Evolutionary conservation across 2,329 filamentous ascomycete genomes (phyloP), one percentile per base, ranked within the genome.

Genomic region (Grosmannia huntii): DNA sequence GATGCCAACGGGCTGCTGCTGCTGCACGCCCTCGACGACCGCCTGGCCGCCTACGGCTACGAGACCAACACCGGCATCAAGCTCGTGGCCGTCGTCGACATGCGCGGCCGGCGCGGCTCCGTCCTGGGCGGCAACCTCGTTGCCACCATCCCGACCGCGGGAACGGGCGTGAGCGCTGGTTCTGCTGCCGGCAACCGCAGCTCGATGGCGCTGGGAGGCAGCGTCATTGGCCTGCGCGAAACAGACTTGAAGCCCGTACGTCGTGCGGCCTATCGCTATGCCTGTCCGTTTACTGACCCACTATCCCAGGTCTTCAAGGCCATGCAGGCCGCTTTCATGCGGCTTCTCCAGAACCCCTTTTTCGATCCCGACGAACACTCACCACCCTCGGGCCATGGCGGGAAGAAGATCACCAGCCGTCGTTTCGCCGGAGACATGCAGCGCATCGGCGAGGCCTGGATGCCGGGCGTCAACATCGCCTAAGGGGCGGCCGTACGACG

Each of bases 61-160:
- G 82, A 97, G 72, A 96, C 94, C 59, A 97, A 96, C 72, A 97
- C 94, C 28, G 90, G 90, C 48, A 84, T 96, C 62, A 91, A 92
- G 69, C 85, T 99, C 67, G 84, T 97, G 38, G 86, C 90, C 62
- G 83, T 96, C 4, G 86, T 97, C 33, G 92, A 99, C 73, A 90
- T 95, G 81, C 84, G 90, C 64, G 91, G 90, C 1, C 77, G 86
- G 25, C 74, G 79, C 55, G 60, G 65, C 11, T 54, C 64, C 28
- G 53, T 59, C 38, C 27, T 58, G 14, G 54, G 38, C 9, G 61
- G 52, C 44, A 31, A 11, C 16, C 12, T 27, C 2, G 54, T 36
- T 21, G 33, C n/a, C 14, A 12, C 10, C 51, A 23, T 5, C 21
- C 21, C 48, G 10, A 27, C 4, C 41, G 4, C 21, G 5, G 46